Conservation (phyloP, 768 basidiomycete genomes). For the Lanmaoa pseudosensibilis region DNA sequence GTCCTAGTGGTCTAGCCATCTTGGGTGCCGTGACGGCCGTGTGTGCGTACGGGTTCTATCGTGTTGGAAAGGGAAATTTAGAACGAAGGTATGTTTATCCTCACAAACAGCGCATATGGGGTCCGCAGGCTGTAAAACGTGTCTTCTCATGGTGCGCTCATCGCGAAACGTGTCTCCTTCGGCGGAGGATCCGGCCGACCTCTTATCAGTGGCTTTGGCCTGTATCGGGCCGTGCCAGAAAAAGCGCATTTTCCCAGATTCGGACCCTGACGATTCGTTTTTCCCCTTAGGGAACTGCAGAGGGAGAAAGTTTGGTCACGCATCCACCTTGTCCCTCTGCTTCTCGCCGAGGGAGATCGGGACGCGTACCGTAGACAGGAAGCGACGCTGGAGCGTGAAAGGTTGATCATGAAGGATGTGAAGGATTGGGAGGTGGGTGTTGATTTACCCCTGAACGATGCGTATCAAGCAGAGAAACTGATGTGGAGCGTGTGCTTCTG, state of each 20-base stretch:
- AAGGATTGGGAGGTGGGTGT: constrained; percentile 87
- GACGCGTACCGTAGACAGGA: constrained; percentile 79
- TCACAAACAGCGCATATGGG: constrained; percentile 22
- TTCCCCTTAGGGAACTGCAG: constrained; percentile 76
- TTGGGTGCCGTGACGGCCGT: constrained; percentile 84
- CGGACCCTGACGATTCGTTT: constrained; percentile 34
- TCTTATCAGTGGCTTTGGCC: constrained; percentile 44
- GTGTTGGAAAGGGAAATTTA: constrained; percentile 84
- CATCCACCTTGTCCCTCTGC: constrained; percentile 88
- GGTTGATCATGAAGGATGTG: constrained; percentile 94
- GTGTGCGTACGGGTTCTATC: constrained; percentile 90
- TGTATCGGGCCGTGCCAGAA: constrained; percentile 43
- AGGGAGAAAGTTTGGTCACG: constrained; percentile 95
- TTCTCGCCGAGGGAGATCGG: constrained; percentile 93
- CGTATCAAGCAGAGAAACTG: constrained; percentile 19
- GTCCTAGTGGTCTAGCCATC: constrained; percentile 80
- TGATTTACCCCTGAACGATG: constrained; percentile 21
- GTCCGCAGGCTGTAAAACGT: constrained; percentile 74
- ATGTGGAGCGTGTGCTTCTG: constrained; percentile 3
- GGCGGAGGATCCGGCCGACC: constrained; percentile 48
- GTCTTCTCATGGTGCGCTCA: constrained; percentile 55
- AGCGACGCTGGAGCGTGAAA: constrained; percentile 77
- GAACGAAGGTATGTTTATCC: constrained; percentile 79
- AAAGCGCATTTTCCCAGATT: constrained; percentile 43
- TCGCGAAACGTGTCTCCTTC: constrained; percentile 62